Base-by-base conservation (phyloP, 1,284 basidiomycete genomes). In the Cryptococcus jaspeensis region DNA sequence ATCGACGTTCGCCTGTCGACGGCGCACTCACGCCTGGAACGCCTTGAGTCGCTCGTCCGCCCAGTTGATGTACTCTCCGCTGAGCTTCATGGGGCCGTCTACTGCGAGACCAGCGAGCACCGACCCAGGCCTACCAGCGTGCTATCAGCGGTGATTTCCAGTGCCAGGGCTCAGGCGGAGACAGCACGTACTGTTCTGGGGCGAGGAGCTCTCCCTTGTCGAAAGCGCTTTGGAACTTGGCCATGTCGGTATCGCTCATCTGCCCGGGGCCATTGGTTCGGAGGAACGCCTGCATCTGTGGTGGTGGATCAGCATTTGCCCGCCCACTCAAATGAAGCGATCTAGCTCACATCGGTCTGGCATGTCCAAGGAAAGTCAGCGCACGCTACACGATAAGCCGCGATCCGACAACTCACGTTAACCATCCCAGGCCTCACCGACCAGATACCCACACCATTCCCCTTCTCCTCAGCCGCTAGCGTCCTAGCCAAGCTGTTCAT, bases 371-470 rank as follows among this genome's bases (percentile, higher is more conserved):
- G 5, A 32, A 32, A 9, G 59, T 53, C 22, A 45, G 37, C 32
- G 39, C 7, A 32, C 4, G 28, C 28, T 32, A 32, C 28, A 5
- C 28, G n/a, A n/a, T 9, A 11, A 13, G 0, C 22, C 44, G 13
- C 5, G 16, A 16, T 25, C 40, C 12, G 39, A 18, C 22, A 36
- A 23, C 15, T 12, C 61, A 77, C 76, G 56, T 81, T 79, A 1
- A 83, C 79, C 2, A 82, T 76, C 1, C 82, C 82, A 0, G 82
- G 82, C 15, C 82, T 69, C 12, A 84, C 69, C 0, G 81, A 71
- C 56, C 80, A 79, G 5, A 75, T 71, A 0, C 74, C 73, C 18
- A 84, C 68, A 9, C 66, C 66, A 40, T 55, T 49, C 1, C 67
- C 67, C 16, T 69, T 65, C 62, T 84, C 82, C 60, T 84, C 82